Evolutionary conservation across 2,329 filamentous ascomycete genomes (phyloP).

Genomic region (Xenosphaeropsis pyriputrescens): DNA sequence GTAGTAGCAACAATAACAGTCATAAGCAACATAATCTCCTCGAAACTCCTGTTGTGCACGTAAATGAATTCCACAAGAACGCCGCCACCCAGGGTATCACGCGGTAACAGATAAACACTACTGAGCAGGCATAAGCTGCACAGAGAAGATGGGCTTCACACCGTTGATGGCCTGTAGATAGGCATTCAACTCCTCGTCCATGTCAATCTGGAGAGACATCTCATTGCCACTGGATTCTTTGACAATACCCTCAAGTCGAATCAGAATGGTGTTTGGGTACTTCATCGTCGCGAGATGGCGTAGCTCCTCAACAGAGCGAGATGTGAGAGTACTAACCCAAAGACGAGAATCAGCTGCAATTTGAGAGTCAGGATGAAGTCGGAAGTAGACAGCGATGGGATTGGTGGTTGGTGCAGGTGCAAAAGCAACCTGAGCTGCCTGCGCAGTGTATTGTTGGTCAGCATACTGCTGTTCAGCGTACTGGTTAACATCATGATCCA

Average conservation of each 20-base stretch:
- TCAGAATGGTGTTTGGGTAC: conserved; percentile 42
- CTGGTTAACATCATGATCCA: conserved; percentile 19
- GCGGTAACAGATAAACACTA: too few species aligned
- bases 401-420: conserved; percentile 15
- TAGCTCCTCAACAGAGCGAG: conserved; percentile 42
- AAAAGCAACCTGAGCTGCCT: conserved; percentile 24
- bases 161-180: conserved; percentile 44
- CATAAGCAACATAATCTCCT: too few species aligned
- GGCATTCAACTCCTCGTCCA: conserved; percentile 56
- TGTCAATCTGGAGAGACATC: conserved; percentile 47
- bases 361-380: conserved; percentile 50
- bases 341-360: conserved; percentile 33
- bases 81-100: too few species aligned
- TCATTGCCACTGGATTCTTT: conserved; percentile 39
- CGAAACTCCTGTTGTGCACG: too few species aligned
- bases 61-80: too few species aligned
- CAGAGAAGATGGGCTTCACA: conserved; percentile 17
- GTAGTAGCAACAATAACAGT: too few species aligned
- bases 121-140: conserved; percentile 12
- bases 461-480: conserved; percentile 15
- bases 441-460: conserved; percentile 19
- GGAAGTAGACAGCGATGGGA: conserved; percentile 47
- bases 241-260: conserved; percentile 51
- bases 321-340: conserved; percentile 51
- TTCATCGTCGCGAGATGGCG: conserved; percentile 44